These are phyloP conservation scores for Trichoderma sp. DNA, from an alignment of 2,329 filamentous ascomycete genomes.

Conservation along the genomic window DNA sequence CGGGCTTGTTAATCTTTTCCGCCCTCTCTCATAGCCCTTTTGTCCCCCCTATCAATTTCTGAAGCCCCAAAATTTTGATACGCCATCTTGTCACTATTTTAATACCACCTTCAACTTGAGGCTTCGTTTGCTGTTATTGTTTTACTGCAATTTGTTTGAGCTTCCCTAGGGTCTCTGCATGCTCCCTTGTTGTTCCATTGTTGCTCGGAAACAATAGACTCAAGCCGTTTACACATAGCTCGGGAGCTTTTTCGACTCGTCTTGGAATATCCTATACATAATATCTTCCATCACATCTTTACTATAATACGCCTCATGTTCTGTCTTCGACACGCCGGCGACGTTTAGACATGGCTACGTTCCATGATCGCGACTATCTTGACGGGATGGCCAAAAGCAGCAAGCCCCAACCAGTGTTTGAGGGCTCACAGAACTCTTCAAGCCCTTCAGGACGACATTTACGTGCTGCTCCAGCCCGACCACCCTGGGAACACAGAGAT, in stretches of 20 bases:
- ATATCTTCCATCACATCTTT: background rate
- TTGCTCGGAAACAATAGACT: conserved; percentile 6
- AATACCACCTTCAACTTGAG: background rate
- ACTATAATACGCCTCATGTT: conserved; percentile 28
- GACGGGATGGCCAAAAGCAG: conserved; percentile 14
- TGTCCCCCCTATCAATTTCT: background rate
- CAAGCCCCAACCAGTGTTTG: background rate
- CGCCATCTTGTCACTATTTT: background rate
- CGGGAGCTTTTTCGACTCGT: background rate
- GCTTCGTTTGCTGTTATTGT: background rate
- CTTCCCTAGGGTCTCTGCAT: background rate
- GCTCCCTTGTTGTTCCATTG: conserved; percentile 9
- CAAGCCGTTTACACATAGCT: background rate
- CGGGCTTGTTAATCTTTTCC: background rate
- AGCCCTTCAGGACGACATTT: background rate
- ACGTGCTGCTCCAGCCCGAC: background rate
- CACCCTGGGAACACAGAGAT: background rate
- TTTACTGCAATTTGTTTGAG: background rate
- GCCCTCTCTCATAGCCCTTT: background rate
- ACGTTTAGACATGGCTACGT: conserved; percentile 27
- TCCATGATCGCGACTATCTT: conserved; percentile 26
- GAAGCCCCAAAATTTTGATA: background rate
- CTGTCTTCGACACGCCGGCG: conserved; percentile 26
- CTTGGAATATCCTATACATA: background rate
- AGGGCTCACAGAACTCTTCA: background rate